A percentile compares a stretch with the other conserved stretches of the same genome.
phyloP scores from a whole-genome alignment of 768 basidiomycete genomes.

The Kwoniella heveanensis region DNA sequence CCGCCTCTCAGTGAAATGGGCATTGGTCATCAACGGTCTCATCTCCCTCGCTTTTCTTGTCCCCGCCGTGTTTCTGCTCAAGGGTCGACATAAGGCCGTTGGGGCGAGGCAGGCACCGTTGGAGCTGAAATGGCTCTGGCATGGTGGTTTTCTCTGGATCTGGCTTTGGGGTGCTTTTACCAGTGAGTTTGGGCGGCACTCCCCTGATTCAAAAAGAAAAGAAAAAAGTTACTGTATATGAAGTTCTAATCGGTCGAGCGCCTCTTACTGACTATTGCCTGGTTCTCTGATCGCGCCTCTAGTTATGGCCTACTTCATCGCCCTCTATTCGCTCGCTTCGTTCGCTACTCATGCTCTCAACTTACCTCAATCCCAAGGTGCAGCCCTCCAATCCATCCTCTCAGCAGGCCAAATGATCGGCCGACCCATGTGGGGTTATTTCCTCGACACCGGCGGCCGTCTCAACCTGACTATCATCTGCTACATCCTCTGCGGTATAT shows the following conservation, averaged over 20 bases:
- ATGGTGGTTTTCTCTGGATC: slow-evolving; percentile 53
- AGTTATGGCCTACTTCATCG: slow-evolving; percentile 54
- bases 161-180: slow-evolving; percentile 49
- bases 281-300: background rate
- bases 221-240: no score
- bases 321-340: slow-evolving; percentile 53
- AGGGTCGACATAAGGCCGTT: slow-evolving; percentile 45
- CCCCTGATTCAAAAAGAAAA: no score
- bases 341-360: slow-evolving; percentile 51
- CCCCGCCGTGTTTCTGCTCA: slow-evolving; percentile 47
- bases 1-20: slow-evolving; percentile 38
- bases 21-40: slow-evolving; percentile 52
- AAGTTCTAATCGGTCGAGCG: no score
- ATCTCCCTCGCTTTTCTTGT: slow-evolving; percentile 46
- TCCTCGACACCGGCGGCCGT: slow-evolving; percentile 49
- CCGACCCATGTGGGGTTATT: slow-evolving; percentile 48
- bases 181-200: slow-evolving; percentile 29
- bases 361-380: slow-evolving; percentile 51
- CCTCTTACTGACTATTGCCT: background rate
- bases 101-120: slow-evolving; percentile 47
- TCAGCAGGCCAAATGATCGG: slow-evolving; percentile 55
- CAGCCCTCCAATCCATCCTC: slow-evolving; percentile 54
- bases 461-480: slow-evolving; percentile 52
- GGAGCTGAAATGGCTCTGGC: slow-evolving; percentile 41
- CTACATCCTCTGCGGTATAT: slow-evolving; percentile 51